Conservation (phyloP, 805 yeast genomes). For the Metschnikowia kofuensis region DNA sequence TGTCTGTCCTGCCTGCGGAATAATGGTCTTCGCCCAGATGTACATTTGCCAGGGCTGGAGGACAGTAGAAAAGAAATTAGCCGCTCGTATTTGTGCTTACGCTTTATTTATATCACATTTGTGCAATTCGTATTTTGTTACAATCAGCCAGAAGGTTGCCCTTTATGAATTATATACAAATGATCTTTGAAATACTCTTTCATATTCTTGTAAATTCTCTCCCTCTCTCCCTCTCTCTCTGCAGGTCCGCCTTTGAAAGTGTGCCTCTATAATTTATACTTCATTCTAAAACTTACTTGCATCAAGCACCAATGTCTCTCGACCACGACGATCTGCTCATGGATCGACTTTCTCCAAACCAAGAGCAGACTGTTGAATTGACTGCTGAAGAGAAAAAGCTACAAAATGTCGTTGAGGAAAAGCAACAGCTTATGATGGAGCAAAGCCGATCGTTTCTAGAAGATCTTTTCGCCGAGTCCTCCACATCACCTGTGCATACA, state of each 20-base stretch:
- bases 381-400: conserved; percentile 26
- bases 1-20: conserved; percentile 42
- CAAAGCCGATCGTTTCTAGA: conserved; percentile 35
- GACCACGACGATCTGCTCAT: conserved; percentile 33
- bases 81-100: no score
- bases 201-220: no score
- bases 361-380: conserved; percentile 10
- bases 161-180: no score
- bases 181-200: no score
- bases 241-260: background rate
- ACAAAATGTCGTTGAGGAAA: conserved; percentile 24
- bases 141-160: no score
- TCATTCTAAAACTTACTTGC: no score
- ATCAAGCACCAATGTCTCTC: conserved; percentile 18
- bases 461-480: conserved; percentile 30
- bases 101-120: no score
- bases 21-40: background rate
- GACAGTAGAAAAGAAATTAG: background rate
- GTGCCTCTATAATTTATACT: no score
- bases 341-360: conserved; percentile 24
- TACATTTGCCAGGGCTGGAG: conserved; percentile 1
- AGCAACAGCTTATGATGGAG: conserved; percentile 29
- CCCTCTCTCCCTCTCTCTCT: background rate
- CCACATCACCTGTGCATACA: conserved; percentile 41
- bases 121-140: no score